phyloP scores from a whole-genome alignment of 2,329 filamentous ascomycete species.

The Colletotrichum sansevieriae region DNA sequence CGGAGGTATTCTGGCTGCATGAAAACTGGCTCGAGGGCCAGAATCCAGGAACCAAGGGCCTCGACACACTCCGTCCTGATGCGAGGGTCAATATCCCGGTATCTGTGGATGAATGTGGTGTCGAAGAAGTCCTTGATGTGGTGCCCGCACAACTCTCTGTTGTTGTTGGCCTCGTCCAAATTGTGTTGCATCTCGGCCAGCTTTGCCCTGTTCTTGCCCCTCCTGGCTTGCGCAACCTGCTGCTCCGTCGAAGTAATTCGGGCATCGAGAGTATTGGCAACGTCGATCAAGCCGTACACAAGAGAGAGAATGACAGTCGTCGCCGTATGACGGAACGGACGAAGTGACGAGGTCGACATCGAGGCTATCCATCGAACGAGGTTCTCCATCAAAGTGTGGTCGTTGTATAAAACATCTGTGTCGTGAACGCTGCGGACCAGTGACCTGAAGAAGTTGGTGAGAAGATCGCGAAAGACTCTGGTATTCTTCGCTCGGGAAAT shows the following conservation, averaged over 20 bases:
- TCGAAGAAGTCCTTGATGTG: constrained; percentile 90
- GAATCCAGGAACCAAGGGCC: constrained; percentile 90
- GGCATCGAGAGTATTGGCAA: constrained; percentile 78
- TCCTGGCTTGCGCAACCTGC: constrained; percentile 82
- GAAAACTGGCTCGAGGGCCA: constrained; percentile 82
- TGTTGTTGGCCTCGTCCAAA: constrained; percentile 77
- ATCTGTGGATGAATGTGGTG: constrained; percentile 93
- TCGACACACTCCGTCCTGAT: constrained; percentile 91
- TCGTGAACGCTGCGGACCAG: constrained; percentile 84
- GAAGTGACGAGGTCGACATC: constrained; percentile 88
- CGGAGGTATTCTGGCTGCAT: constrained; percentile 91
- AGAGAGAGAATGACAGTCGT: constrained; percentile 87
- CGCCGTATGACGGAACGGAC: constrained; percentile 94
- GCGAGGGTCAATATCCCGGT: constrained; percentile 90
- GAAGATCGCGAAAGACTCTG: constrained; percentile 80
- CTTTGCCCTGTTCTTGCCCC: constrained; percentile 81
- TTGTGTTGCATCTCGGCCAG: constrained; percentile 79
- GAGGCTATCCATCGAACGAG: constrained; percentile 89
- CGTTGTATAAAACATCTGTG: constrained; percentile 84
- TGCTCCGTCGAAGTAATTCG: constrained; percentile 82
- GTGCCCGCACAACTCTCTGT: constrained; percentile 76
- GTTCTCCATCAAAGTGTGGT: constrained; percentile 85
- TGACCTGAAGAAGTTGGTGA: constrained; percentile 83
- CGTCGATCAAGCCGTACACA: constrained; percentile 80
- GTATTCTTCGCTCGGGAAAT: constrained; percentile 84